phyloP scores from a whole-genome alignment of 345 rosid species.

The Hibiscus trionum region DNA sequence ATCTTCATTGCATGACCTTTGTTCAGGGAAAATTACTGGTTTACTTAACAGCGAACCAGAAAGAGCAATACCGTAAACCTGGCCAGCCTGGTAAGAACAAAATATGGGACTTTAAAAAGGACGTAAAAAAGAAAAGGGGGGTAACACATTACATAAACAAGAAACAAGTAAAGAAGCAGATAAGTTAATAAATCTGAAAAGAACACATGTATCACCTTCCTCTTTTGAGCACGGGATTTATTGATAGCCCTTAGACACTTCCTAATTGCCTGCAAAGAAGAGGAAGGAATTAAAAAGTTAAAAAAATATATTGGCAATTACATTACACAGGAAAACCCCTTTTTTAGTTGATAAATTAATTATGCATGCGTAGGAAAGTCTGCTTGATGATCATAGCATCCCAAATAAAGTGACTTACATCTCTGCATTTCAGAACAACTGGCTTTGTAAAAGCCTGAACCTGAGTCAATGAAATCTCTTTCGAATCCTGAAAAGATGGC shows the following conservation, averaged over 20 bases:
- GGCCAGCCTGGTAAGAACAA: constrained; percentile 69
- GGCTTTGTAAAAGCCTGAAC: constrained; percentile 54
- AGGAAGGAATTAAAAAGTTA: constrained; percentile 8
- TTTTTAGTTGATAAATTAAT: not conserved
- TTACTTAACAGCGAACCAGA: constrained; percentile 70
- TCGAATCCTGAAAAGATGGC: constrained; percentile 58
- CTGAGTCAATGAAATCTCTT: constrained; percentile 63
- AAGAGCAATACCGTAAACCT: constrained; percentile 94
- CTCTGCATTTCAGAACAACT: constrained; percentile 69
- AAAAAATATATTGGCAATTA: not conserved
- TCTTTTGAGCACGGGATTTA: constrained; percentile 93
- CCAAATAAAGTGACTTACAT: constrained; percentile 43
- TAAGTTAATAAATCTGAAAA: not conserved
- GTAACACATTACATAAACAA: not conserved
- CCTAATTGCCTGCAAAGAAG: constrained; percentile 57
- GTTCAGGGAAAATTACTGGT: constrained; percentile 82
- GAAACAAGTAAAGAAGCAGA: not conserved
- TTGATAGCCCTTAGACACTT: constrained; percentile 88
- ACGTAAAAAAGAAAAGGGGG: not conserved
- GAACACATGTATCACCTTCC: constrained; percentile 47
- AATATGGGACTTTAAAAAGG: not conserved
- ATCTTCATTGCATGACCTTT: constrained; percentile 67
- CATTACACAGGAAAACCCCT: not conserved
- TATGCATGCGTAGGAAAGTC: not conserved
- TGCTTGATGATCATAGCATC: constrained; percentile 2